Conservation (phyloP, 2,329 filamentous ascomycete genomes). For the Aspergillus sp. region DNA sequence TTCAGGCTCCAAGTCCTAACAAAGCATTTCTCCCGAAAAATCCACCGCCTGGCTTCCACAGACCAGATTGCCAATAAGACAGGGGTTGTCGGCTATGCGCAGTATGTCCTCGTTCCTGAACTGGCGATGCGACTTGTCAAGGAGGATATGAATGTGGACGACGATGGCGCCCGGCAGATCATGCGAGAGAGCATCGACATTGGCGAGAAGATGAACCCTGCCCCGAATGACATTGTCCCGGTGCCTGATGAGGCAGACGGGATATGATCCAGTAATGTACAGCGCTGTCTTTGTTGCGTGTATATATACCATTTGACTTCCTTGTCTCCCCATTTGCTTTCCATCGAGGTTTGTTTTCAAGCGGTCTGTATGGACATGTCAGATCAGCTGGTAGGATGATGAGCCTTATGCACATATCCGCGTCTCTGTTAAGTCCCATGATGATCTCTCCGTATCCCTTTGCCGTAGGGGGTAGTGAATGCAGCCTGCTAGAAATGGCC, state of each 20-base stretch:
- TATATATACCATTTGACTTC: slow-evolving; percentile 1
- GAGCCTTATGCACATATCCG: too few relatives aligned
- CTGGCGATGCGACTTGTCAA: slow-evolving; percentile 46
- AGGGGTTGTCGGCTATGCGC: slow-evolving; percentile 60
- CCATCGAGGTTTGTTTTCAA: too few relatives aligned
- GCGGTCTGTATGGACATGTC: too few relatives aligned
- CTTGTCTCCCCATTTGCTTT: too few relatives aligned
- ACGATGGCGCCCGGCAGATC: slow-evolving; percentile 44
- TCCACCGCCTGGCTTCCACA: slow-evolving; percentile 53
- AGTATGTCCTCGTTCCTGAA: slow-evolving; percentile 70
- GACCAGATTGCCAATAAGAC: slow-evolving; percentile 59
- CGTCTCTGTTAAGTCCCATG: too few relatives aligned
- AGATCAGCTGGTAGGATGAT: too few relatives aligned
- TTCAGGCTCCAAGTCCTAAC: slow-evolving; percentile 50
- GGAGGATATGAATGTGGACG: slow-evolving; percentile 47
- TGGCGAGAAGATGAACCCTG: slow-evolving; percentile 59
- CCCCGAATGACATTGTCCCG: slow-evolving; percentile 47
- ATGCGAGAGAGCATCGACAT: slow-evolving; percentile 58
- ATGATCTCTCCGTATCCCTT: too few relatives aligned
- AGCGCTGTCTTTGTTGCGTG: not conserved
- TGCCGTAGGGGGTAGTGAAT: too few relatives aligned
- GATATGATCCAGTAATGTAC: not conserved
- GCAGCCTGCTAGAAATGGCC: too few relatives aligned
- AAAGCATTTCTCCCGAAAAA: slow-evolving; percentile 46
- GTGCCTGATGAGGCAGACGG: slow-evolving; percentile 9